Conservation (phyloP, 768 basidiomycete species). For the Mycena floridula region DNA sequence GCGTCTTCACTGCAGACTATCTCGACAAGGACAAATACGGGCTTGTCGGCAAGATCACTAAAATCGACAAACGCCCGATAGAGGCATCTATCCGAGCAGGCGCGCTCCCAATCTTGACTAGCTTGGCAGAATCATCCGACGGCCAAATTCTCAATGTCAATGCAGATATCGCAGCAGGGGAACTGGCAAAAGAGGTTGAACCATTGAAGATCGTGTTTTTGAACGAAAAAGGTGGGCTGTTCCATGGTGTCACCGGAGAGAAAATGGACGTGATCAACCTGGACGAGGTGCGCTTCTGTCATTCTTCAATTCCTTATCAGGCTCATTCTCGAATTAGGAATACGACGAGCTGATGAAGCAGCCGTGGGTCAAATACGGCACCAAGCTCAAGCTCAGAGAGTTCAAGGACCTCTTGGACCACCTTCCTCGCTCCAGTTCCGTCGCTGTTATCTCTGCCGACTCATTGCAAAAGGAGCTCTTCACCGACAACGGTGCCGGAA, state of each 20-base stretch:
- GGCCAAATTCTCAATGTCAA: slow-evolving; percentile 99
- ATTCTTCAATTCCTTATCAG: slow-evolving; percentile 1
- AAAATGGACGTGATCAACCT: slow-evolving; percentile 95
- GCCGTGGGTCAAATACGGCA: slow-evolving; percentile 98
- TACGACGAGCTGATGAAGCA: slow-evolving; percentile 96
- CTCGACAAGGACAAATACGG: slow-evolving; percentile 94
- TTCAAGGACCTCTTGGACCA: slow-evolving; percentile 99
- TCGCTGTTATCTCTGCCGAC: slow-evolving; percentile 93
- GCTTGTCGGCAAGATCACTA: slow-evolving; percentile 92
- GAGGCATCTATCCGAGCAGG: slow-evolving; percentile 97
- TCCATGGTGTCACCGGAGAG: slow-evolving; percentile 95
- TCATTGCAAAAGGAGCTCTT: slow-evolving; percentile 97
- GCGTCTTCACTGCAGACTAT: slow-evolving; percentile 96
- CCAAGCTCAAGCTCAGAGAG: slow-evolving; percentile 97
- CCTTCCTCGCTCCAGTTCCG: slow-evolving; percentile 95
- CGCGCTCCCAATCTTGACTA: slow-evolving; percentile 92
- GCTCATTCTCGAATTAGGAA: slow-evolving; percentile 49
- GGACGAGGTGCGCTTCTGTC: slow-evolving; percentile 64
- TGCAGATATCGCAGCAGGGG: slow-evolving; percentile 96
- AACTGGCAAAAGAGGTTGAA: slow-evolving; percentile 95
- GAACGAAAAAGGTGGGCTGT: slow-evolving; percentile 97
- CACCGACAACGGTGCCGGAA: slow-evolving; percentile 96
- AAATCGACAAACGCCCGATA: slow-evolving; percentile 91
- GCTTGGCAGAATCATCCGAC: slow-evolving; percentile 87
- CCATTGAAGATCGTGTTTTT: slow-evolving; percentile 96